phyloP scores from a whole-genome alignment of 1,139 yeast genomes.

The Protomyces lactucae-debilis region DNA sequence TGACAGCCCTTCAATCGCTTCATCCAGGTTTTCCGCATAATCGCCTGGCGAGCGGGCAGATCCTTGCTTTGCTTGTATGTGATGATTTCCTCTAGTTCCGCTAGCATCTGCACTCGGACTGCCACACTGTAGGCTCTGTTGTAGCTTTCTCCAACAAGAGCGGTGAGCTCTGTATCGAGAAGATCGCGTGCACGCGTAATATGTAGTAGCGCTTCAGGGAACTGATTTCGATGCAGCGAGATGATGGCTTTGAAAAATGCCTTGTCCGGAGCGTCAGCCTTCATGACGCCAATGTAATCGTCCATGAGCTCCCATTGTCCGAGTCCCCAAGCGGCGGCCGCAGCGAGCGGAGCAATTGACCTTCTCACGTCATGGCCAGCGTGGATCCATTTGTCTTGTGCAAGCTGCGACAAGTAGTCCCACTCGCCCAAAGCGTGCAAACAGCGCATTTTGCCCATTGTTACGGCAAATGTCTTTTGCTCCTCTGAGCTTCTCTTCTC shows the following conservation, averaged over 20 bases:
- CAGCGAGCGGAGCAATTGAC: slow-evolving; percentile 94
- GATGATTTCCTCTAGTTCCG: slow-evolving; percentile 93
- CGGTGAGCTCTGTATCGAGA: slow-evolving; percentile 87
- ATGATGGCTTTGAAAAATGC: slow-evolving; percentile 91
- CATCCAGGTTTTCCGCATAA: slow-evolving; percentile 90
- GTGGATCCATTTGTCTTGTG: slow-evolving; percentile 76
- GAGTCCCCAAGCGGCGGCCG: slow-evolving; percentile 99
- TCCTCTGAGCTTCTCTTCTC: slow-evolving; percentile 52
- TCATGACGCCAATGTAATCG: slow-evolving; percentile 82
- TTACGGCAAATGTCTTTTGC: slow-evolving; percentile 58
- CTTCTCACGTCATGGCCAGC: slow-evolving; percentile 69
- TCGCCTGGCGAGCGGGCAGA: slow-evolving; percentile 66
- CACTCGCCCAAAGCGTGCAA: slow-evolving; percentile 96
- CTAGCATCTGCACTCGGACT: slow-evolving; percentile 93
- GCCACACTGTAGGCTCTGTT: slow-evolving; percentile 96
- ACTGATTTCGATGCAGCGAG: slow-evolving; percentile 78
- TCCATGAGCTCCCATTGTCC: slow-evolving; percentile 98
- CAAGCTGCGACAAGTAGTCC: slow-evolving; percentile 84
- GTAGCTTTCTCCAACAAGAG: slow-evolving; percentile 90
- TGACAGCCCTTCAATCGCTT: slow-evolving; percentile 89
- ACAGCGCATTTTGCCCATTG: slow-evolving; percentile 97
- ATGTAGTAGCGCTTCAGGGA: slow-evolving; percentile 72
- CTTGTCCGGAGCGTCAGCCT: slow-evolving; percentile 84
- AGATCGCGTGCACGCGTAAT: slow-evolving; percentile 81
- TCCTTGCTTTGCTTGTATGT: slow-evolving; percentile 79